phyloP scores from a whole-genome alignment of 495 filamentous ascomycete species.

The Penicillium angulare region DNA sequence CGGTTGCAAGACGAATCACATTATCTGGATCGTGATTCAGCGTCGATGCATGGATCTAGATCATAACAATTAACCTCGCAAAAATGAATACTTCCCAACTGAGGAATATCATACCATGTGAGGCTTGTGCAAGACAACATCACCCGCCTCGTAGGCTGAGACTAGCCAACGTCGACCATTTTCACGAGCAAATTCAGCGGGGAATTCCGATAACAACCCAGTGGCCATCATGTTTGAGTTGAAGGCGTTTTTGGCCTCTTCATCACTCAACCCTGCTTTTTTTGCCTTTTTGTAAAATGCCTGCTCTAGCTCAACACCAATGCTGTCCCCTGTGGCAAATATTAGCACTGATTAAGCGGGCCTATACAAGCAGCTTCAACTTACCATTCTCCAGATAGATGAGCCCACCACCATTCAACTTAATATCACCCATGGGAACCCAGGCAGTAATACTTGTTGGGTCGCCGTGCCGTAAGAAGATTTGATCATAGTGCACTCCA shows the following conservation, averaged over 20 bases:
- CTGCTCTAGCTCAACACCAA: conserved; percentile 48
- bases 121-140: conserved; percentile 60
- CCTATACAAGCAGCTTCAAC: conserved; percentile 3
- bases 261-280: conserved; percentile 43
- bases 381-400: conserved; percentile 59
- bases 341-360: conserved; percentile 1
- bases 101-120: conserved; percentile 39
- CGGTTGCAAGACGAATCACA: conserved; percentile 56
- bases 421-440: conserved; percentile 63
- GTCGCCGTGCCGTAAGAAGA: conserved; percentile 60
- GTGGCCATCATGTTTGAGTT: conserved; percentile 58
- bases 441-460: conserved; percentile 60
- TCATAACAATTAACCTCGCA: not conserved
- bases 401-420: conserved; percentile 55
- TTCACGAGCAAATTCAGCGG: conserved; percentile 41
- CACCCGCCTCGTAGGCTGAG: conserved; percentile 57
- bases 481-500: conserved; percentile 65
- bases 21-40: conserved; percentile 56
- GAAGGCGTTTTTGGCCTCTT: conserved; percentile 53
- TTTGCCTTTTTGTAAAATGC: conserved; percentile 47
- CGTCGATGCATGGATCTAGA: conserved; percentile 55
- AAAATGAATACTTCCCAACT: no score
- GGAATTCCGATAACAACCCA: conserved; percentile 46
- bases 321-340: conserved; percentile 24
- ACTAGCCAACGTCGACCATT: conserved; percentile 52